A percentile compares a stretch with the other conserved stretches of the same genome.
These are phyloP conservation scores for Meyerozyma sp. DNA, from an alignment of 1,139 yeast genomes.

Conservation along the genomic window DNA sequence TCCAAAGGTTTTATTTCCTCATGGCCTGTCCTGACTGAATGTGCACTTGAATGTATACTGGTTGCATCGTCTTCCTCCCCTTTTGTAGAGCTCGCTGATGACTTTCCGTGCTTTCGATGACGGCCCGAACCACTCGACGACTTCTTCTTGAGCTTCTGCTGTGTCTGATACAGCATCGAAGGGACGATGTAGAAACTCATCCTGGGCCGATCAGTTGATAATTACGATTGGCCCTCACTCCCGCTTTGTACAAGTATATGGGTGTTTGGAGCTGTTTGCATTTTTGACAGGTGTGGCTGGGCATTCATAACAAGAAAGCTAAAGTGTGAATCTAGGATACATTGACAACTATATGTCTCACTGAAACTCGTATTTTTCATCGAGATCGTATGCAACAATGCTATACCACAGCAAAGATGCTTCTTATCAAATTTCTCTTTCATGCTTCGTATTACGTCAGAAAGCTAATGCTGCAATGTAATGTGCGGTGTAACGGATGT, in stretches of 20 bases:
- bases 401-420: too few relatives aligned
- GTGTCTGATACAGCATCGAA: slow-evolving; percentile 4
- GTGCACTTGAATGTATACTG: neutral
- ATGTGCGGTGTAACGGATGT: too few relatives aligned
- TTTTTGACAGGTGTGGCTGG: too few relatives aligned
- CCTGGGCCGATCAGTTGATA: neutral
- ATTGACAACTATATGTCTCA: too few relatives aligned
- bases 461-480: too few relatives aligned
- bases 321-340: too few relatives aligned
- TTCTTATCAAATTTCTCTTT: too few relatives aligned
- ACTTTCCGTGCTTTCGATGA: neutral
- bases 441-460: too few relatives aligned
- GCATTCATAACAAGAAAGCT: too few relatives aligned
- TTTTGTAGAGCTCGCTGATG: neutral
- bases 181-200: slow-evolving; percentile 5
- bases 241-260: neutral
- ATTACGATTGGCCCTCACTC: neutral
- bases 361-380: too few relatives aligned
- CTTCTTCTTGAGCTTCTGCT: slow-evolving; percentile 4
- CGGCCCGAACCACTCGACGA: neutral
- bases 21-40: neutral
- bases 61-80: neutral
- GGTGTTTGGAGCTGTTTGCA: neutral
- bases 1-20: neutral
- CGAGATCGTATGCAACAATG: too few relatives aligned